These are phyloP conservation scores for Olyra latifolia DNA, from an alignment of 176 grass and related monocot species.

Conservation along the genomic window DNA sequence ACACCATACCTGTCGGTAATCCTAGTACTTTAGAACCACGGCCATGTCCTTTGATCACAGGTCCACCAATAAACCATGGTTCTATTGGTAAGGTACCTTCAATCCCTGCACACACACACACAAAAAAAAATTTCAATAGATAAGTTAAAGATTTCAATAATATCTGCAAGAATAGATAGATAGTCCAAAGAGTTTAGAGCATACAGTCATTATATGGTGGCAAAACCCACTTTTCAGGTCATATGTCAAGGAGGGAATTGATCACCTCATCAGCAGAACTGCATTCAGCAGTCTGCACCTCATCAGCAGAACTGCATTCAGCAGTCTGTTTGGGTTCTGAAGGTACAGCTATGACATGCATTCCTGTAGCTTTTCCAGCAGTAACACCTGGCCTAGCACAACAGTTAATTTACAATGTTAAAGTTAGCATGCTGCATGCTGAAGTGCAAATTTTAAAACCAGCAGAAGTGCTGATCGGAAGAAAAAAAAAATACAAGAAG, in stretches of 20 bases:
- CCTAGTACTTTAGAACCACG: slow-evolving; percentile 79
- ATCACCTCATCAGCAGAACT: slow-evolving; percentile 80
- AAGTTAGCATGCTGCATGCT: background rate
- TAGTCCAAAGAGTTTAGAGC: slow-evolving; percentile 28
- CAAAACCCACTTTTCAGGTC: slow-evolving; percentile 89
- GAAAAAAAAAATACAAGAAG: background rate
- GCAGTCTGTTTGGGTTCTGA: slow-evolving; percentile 72
- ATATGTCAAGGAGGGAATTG: slow-evolving; percentile 87
- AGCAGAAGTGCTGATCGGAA: background rate
- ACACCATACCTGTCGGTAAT: slow-evolving; percentile 66
- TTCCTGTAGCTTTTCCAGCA: slow-evolving; percentile 85
- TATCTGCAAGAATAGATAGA: background rate
- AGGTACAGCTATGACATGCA: slow-evolving; percentile 87
- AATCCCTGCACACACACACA: slow-evolving; percentile 57
- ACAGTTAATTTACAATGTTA: slow-evolving; percentile 28
- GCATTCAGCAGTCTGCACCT: slow-evolving; percentile 66
- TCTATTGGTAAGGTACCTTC: slow-evolving; percentile 78
- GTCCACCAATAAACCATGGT: slow-evolving; percentile 66
- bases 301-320: slow-evolving; percentile 72
- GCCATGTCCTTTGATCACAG: slow-evolving; percentile 80
- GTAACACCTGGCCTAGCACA: slow-evolving; percentile 69
- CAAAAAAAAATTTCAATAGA: slow-evolving; percentile 20
- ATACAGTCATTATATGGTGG: slow-evolving; percentile 85
- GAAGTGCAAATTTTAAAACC: background rate
- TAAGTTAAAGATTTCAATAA: slow-evolving; percentile 13